Evolutionary conservation across 129 eudicot genomes (phyloP), one percentile per base, ranked within the genome.

Genomic region (Flaveria trinervia): DNA sequence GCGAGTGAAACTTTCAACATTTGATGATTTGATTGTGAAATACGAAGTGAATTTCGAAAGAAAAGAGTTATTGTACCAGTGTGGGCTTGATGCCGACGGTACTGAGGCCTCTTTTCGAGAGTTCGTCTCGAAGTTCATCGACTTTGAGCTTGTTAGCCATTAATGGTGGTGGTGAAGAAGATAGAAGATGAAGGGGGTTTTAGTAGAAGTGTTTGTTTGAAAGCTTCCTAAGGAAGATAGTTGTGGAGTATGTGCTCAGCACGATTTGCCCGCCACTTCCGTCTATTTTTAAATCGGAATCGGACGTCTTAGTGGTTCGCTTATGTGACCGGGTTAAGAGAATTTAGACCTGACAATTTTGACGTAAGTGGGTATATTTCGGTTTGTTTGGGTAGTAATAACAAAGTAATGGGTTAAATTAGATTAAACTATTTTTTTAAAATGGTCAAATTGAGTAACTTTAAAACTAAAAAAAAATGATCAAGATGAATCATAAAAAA

Each of bases 71-170:
- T 66, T 16, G 28, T 52, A 92, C 98, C 94, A 93, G 72, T 9
- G 84, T 77, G 61, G 92, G 77, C 74, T 93, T 93, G 74, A 76
- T 80, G 66, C 98, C 98, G 75, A 89, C 16, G 70, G 88, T 93
- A 79, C 84, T 79, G 72, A 90, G 98, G 8, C 92, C 90, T 69
- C 96, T 83, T 66, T 86, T 77, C 57, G 94, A 71, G 55, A 92
- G 94, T 43, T 88, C 79, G 3, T 84, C 72, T 23, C 96, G 84
- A 41, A 89, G 96, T 54, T 92, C 86, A 0, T 88, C 96, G 3
- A 92, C 92, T 71, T 76, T 89, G 68, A 89, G 85, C 28, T 77
- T 69, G 66, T 44, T 84, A 23, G 91, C 86, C 93, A 88, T 90
- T 55, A 45, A 55, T 17, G 57, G 51, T 66, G 68, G 26, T 16